These are phyloP conservation scores for Neurospora tetraspora DNA, from an alignment of 495 filamentous ascomycete genomes.

Conservation along the genomic window DNA sequence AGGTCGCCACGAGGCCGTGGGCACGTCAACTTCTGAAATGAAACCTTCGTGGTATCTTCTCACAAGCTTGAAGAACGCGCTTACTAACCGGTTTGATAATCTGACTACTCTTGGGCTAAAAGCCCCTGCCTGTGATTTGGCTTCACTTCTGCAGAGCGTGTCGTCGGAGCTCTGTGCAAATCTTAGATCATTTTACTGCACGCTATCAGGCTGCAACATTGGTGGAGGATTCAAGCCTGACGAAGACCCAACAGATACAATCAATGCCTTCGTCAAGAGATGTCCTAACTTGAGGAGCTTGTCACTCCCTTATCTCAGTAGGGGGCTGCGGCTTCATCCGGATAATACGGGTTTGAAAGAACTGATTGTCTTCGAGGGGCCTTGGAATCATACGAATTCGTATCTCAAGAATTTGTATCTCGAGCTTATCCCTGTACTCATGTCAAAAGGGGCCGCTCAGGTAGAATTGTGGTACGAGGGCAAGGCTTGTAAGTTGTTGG, in stretches of 20 bases:
- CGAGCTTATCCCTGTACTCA: not conserved
- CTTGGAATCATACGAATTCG: rapidly evolving
- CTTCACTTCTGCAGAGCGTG: not conserved
- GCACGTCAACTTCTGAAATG: not conserved
- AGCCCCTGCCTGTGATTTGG: not conserved
- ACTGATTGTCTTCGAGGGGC: not conserved
- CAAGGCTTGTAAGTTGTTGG: not conserved
- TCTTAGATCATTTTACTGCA: not conserved
- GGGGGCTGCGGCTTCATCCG: not conserved
- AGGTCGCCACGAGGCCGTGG: not conserved
- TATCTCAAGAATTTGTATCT: not conserved
- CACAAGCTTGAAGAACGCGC: not conserved
- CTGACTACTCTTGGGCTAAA: not conserved
- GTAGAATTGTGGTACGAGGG: not conserved
- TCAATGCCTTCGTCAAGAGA: not conserved
- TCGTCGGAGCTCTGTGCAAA: not conserved
- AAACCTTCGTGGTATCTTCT: not conserved
- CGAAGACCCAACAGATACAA: not conserved
- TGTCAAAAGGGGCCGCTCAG: not conserved
- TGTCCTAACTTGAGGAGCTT: not conserved
- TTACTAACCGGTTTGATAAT: not conserved
- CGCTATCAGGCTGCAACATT: not conserved
- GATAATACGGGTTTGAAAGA: not conserved
- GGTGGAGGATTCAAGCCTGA: not conserved
- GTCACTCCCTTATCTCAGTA: not conserved